phyloP scores from a whole-genome alignment of 2,329 filamentous ascomycete species.

The Alternaria infectoria region DNA sequence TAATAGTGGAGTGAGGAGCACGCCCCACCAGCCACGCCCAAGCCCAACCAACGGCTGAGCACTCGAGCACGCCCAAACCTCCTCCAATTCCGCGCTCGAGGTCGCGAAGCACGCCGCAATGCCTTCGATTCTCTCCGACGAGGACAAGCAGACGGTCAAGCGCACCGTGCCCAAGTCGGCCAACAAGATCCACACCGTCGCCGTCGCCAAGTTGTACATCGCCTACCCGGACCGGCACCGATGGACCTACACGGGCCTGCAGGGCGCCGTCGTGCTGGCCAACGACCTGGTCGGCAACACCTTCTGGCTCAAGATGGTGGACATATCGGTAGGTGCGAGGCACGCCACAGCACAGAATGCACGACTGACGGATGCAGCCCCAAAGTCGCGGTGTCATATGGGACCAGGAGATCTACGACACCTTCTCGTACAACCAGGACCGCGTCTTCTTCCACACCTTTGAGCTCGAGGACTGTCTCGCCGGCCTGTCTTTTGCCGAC shows the following conservation, averaged over 20 bases:
- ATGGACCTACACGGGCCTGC: slow-evolving; percentile 95
- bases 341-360: background rate
- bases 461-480: slow-evolving; percentile 90
- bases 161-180: slow-evolving; percentile 88
- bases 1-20: slow-evolving; percentile 24
- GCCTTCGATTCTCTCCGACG: slow-evolving; percentile 79
- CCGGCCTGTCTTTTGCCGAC: slow-evolving; percentile 89
- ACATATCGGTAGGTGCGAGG: slow-evolving; percentile 77
- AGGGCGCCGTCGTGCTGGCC: slow-evolving; percentile 87
- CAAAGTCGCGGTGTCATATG: slow-evolving; percentile 41
- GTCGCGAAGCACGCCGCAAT: slow-evolving; percentile 37
- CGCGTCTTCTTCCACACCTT: slow-evolving; percentile 98
- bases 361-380: slow-evolving; percentile 60
- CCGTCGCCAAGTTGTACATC: slow-evolving; percentile 90
- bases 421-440: slow-evolving; percentile 94
- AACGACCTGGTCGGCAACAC: slow-evolving; percentile 96
- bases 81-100: slow-evolving; percentile 19
- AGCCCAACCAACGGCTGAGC: slow-evolving; percentile 18
- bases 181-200: slow-evolving; percentile 98
- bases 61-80: slow-evolving; percentile 10
- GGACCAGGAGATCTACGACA: slow-evolving; percentile 90
- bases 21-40: slow-evolving; percentile 32
- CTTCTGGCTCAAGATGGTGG: slow-evolving; percentile 97
- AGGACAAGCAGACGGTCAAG: slow-evolving; percentile 96
- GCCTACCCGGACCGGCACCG: slow-evolving; percentile 81